Base-by-base conservation (phyloP, 2,329 filamentous ascomycete species). In the Sclerotinia nivalis region DNA sequence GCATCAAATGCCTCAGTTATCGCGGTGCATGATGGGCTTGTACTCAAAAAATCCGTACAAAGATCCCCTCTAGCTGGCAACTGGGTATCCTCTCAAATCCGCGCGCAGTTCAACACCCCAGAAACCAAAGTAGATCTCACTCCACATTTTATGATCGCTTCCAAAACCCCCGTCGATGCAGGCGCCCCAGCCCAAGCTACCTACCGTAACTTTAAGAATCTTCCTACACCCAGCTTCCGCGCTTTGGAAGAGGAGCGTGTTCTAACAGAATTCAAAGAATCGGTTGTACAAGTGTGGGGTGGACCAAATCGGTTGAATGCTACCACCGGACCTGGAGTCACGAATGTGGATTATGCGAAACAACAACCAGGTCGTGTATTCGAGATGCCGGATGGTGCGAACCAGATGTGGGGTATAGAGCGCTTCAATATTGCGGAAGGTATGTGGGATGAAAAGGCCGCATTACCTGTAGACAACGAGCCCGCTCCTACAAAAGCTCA, bases 241-340 rank as follows among this genome's bases (percentile, higher is more conserved):
- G 84, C 85, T 25, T 90, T 95, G 74, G 90, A 98, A 81, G 94
- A 99, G 83, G 96, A 98, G 80, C 92, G 95, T 67, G 90, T 97
- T 55, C 83, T 99, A 70, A 93, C 93, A 50, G 93, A 97, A 79
- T 99, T 97, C 87, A 99, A 99, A 83, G 96, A 99, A 82, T 96
- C 92, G 25, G 93, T 97, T 22, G 93, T 98, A 40, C 93, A 97
- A 81, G 89, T 95, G 20, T 99, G 96, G 95, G 88, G 89, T 37
- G 93, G 93, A 0, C 92, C 92, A 0, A 90, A 90, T 71, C 86
- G 89, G 72, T 88, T 93, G 76, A 80, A 73, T 71, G 80, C 78
- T 75, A 79, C 75, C 54, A 80, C 80, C 55, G 81, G 80, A 74
- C 86, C 82, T 31, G 88, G 89, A 50, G 75, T 82, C 37, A 81